phyloP scores from a whole-genome alignment of 208 protist genomes.

The Porcisia hertigi region DNA sequence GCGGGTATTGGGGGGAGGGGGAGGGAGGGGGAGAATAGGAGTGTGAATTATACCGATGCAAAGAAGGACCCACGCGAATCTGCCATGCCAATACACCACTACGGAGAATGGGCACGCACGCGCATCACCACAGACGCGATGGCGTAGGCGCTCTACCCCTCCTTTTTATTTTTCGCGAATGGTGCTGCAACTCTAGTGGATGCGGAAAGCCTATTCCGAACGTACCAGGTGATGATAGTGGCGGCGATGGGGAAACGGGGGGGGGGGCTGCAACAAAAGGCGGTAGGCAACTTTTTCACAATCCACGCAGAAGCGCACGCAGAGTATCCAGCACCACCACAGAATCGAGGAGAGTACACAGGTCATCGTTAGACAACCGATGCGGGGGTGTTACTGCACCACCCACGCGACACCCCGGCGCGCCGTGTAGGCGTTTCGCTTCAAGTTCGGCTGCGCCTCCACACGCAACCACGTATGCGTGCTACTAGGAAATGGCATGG shows the following conservation, averaged over 20 bases:
- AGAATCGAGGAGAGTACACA: background rate
- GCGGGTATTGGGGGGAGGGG: background rate
- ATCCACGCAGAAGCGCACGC: background rate
- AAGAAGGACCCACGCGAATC: background rate
- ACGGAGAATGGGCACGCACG: background rate
- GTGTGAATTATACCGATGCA: background rate
- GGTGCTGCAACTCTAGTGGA: background rate
- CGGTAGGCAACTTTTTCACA: no score
- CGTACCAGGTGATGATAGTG: background rate
- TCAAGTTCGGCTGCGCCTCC: slow-evolving; percentile 39
- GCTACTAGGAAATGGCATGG: background rate
- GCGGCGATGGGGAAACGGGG: background rate
- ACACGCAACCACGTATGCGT: slow-evolving; percentile 16
- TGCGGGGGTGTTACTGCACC: slow-evolving; percentile 26
- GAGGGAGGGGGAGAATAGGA: background rate
- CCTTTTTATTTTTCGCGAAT: background rate
- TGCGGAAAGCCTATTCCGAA: background rate
- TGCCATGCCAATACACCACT: background rate
- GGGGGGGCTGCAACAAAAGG: background rate
- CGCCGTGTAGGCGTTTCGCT: slow-evolving; percentile 22
- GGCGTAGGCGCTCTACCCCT: no score
- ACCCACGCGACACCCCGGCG: slow-evolving; percentile 59
- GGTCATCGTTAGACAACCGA: background rate
- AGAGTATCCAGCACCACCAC: background rate
- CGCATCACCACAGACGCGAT: background rate